These are phyloP conservation scores for Wickerhamomyces ciferrii DNA, from an alignment of 805 yeast species.

Conservation along the genomic window DNA sequence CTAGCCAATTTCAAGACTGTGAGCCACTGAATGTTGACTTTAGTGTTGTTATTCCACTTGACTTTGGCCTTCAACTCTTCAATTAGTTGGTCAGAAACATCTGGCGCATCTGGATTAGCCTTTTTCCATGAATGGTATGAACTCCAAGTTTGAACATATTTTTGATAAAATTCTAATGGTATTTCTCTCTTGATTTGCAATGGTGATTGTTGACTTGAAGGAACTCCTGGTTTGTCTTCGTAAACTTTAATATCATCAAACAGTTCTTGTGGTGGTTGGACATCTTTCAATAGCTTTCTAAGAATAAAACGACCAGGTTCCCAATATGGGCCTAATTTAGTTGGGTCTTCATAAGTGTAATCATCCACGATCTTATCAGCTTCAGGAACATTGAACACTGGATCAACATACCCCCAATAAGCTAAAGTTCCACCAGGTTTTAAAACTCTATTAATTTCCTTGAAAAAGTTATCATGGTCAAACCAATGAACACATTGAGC, in stretches of 20 bases:
- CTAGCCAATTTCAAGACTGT: conserved; percentile 46
- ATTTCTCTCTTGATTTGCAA: conserved; percentile 31
- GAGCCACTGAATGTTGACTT: conserved; percentile 40
- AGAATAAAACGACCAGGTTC: conserved; percentile 71
- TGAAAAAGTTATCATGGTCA: conserved; percentile 47
- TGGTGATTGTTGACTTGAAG: conserved; percentile 11
- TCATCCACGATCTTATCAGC: conserved; percentile 51
- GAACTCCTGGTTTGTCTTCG: conserved; percentile 22
- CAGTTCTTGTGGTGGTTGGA: conserved; percentile 34
- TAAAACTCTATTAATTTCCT: conserved; percentile 43
- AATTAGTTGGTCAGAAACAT: conserved; percentile 29
- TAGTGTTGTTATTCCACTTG: conserved; percentile 39
- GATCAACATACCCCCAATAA: conserved; percentile 78
- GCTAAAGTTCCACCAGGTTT: conserved; percentile 65
- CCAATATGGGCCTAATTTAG: conserved; percentile 68
- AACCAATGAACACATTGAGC: conserved; percentile 92
- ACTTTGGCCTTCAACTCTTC: conserved; percentile 31
- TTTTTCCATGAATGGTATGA: conserved; percentile 54
- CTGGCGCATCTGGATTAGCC: conserved; percentile 21
- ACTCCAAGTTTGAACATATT: conserved; percentile 67
- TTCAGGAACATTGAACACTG: conserved; percentile 47
- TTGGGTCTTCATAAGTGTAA: conserved; percentile 43
- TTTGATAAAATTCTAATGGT: conserved; percentile 39
- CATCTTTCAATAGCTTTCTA: conserved; percentile 35
- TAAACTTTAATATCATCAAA: conserved; percentile 35